phyloP scores from a whole-genome alignment of 1,284 basidiomycete species.

The Afroboletus lepidellus region DNA sequence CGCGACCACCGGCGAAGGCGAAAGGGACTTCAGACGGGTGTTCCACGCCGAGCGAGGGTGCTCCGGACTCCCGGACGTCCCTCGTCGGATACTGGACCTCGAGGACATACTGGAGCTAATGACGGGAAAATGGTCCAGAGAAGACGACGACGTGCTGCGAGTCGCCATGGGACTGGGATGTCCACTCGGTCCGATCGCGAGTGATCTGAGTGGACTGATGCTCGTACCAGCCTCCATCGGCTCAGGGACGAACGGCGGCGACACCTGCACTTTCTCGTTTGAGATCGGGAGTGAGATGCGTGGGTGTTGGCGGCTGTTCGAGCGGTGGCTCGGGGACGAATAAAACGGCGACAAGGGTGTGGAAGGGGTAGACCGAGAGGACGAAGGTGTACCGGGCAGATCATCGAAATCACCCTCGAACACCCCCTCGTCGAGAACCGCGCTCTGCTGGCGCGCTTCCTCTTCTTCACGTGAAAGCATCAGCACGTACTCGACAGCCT shows the following conservation, averaged over 20 bases:
- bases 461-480: slow-evolving; percentile 86
- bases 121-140: slow-evolving; percentile 31
- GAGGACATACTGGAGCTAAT: slow-evolving; percentile 33
- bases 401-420: slow-evolving; percentile 60
- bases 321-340: slow-evolving; percentile 7
- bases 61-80: slow-evolving; percentile 11
- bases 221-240: slow-evolving; percentile 42
- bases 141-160: slow-evolving; percentile 22
- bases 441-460: slow-evolving; percentile 27
- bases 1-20: slow-evolving; percentile 10
- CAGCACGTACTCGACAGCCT: slow-evolving; percentile 78
- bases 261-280: slow-evolving; percentile 43
- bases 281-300: slow-evolving; percentile 33
- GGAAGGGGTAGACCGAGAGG: slow-evolving; percentile 12
- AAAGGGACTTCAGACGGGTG: slow-evolving; percentile 20
- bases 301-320: slow-evolving; percentile 16
- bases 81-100: slow-evolving; percentile 15
- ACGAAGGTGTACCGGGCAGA: slow-evolving; percentile 23
- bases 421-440: slow-evolving; percentile 47
- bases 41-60: slow-evolving; percentile 30
- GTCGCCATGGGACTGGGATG: slow-evolving; percentile 11
- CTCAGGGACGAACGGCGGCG: slow-evolving; percentile 36
- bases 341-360: slow-evolving; percentile 3
- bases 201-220: slow-evolving; percentile 24
- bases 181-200: slow-evolving; percentile 3